A percentile compares a stretch with the other conserved stretches of the same genome.
Conservation (phyloP, 192 early-diverging fungal genomes). For the Podila epicladia region DNA sequence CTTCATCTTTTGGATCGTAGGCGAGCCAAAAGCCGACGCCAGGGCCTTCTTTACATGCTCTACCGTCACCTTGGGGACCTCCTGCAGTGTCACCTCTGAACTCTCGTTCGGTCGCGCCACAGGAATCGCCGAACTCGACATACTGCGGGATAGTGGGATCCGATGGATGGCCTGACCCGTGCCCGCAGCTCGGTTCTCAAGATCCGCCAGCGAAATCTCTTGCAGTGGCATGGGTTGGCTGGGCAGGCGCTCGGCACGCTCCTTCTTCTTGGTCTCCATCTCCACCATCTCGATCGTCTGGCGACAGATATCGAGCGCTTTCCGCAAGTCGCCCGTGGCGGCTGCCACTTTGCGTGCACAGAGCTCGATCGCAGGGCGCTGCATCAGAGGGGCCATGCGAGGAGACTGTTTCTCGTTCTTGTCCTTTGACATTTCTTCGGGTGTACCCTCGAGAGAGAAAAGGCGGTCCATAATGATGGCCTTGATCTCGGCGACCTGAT, state of each 20-base stretch:
- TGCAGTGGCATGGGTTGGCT: slow-evolving; percentile 10
- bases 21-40: slow-evolving; percentile 66
- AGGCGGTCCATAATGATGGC: slow-evolving; percentile 91
- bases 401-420: not conserved
- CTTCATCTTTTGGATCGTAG: slow-evolving; percentile 70
- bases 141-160: not conserved
- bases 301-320: slow-evolving; percentile 84
- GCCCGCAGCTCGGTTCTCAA: slow-evolving; percentile 29
- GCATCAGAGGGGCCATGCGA: slow-evolving; percentile 69
- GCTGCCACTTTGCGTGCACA: slow-evolving; percentile 92
- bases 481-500: slow-evolving; percentile 84
- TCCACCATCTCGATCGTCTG: slow-evolving; percentile 89
- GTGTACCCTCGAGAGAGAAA: slow-evolving; percentile 58
- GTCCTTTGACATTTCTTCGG: not conserved
- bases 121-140: slow-evolving; percentile 2
- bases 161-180: not conserved
- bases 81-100: slow-evolving; percentile 28
- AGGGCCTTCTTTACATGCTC: slow-evolving; percentile 81
- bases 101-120: slow-evolving; percentile 16
- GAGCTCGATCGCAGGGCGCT: slow-evolving; percentile 86
- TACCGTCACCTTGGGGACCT: slow-evolving; percentile 80
- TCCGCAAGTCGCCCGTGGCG: slow-evolving; percentile 83
- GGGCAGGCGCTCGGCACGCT: slow-evolving; percentile 49
- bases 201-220: slow-evolving; percentile 24
- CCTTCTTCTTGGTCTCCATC: slow-evolving; percentile 64